Base-by-base conservation (phyloP, 2,329 filamentous ascomycete genomes). In the Apiospora hydei region DNA sequence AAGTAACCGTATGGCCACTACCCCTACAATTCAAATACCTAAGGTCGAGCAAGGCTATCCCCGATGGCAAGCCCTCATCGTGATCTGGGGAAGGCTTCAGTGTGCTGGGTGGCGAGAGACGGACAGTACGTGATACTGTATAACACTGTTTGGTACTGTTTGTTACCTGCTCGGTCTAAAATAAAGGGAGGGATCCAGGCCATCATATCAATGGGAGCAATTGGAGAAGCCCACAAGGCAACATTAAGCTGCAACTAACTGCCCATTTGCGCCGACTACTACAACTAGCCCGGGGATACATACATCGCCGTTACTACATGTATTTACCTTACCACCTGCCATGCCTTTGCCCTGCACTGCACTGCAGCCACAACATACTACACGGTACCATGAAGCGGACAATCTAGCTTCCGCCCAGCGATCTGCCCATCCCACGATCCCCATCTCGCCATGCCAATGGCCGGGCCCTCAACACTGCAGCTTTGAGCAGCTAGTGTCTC, bases 111-210 rank as follows among this genome's bases (percentile, higher is more conserved):
- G 53, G 53, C 53, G 53, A 61, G 53, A 4, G 1, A 38, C 30
- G 18, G 53, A 61, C 53, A 61, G 53, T 61, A 61, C 8, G 16
- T 38, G 53, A n/a, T 61, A 61, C 53, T 38, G 53, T 61, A 61
- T 30, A 11, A 21, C 30, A 61, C 53, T 13, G 30, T 61, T 16
- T 61, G 30, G 30, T 3, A 61, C 53, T 11, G 8, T 38, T 34
- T 21, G 53, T 21, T 18, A 30, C 51, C 18, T 18, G 34, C 51
- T 16, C 34, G 34, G 34, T 4, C 34, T 38, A 6, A 38, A 38
- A 38, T 21, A 53, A 30, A 53, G 49, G 24, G 51, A 34, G 51
- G 51, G 26, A 57, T 34, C 34, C 34, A 34, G 6, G 34, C 34
- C 11, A 41, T 41, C 11, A 13, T 41, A n/a, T n/a, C n/a, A n/a